Evolutionary conservation across 768 basidiomycete genomes (phyloP).

Genomic region (Leccinum disarticulatum): DNA sequence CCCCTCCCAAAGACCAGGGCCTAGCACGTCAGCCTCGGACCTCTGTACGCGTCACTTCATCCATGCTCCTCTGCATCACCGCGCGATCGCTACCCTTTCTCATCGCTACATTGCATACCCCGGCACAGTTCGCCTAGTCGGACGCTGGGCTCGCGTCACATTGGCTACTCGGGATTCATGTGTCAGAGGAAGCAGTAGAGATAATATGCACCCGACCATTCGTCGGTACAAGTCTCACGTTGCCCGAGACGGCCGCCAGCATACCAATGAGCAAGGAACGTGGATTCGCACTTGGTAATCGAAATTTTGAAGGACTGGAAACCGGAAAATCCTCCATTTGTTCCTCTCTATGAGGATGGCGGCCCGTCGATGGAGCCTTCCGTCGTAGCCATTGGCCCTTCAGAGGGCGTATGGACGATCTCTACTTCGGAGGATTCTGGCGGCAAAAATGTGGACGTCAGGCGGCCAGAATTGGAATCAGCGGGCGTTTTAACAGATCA

Average conservation of each 20-base stretch:
- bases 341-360: constrained; percentile 61
- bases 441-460: constrained; percentile 78
- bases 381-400: constrained; percentile 31
- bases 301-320: constrained; percentile 79
- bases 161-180: constrained; percentile 74
- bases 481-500: constrained; percentile 45
- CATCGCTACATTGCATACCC: constrained; percentile 81
- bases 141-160: constrained; percentile 93
- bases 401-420: constrained; percentile 68
- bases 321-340: constrained; percentile 71
- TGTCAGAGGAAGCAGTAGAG: constrained; percentile 80
- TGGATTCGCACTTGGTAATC: constrained; percentile 74
- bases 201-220: constrained; percentile 81
- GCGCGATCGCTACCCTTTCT: constrained; percentile 73
- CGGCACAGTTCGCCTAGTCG: constrained; percentile 82
- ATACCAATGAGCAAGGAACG: constrained; percentile 76
- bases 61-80: constrained; percentile 81
- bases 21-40: constrained; percentile 55
- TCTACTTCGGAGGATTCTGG: constrained; percentile 73
- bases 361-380: constrained; percentile 8
- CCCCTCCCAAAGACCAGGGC: constrained; percentile 44
- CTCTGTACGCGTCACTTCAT: constrained; percentile 68
- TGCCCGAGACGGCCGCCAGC: constrained; percentile 38
- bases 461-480: constrained; percentile 31
- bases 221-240: constrained; percentile 43